Base-by-base conservation (phyloP, 768 basidiomycete genomes). In the Boletus tylopilopsis region DNA sequence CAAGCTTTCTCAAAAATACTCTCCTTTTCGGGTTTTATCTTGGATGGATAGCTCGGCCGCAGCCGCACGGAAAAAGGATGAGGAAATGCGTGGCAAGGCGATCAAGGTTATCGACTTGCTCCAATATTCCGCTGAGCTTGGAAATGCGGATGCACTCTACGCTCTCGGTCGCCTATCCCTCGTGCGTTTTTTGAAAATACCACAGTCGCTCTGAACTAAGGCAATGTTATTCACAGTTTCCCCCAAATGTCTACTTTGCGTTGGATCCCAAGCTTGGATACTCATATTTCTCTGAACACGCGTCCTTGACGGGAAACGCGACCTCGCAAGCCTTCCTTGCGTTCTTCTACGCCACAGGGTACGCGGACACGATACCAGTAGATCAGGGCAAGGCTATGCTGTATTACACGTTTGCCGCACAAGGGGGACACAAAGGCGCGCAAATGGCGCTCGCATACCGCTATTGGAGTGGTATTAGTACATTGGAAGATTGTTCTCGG, bases 391-490 rank as follows among this genome's bases (percentile, higher is more conserved):
- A 84, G 68, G 93, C 94, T 0, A 84, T 95, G 54, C 75, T 98
- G 0, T 89, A 95, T 60, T 93, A 94, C 65, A 96, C 94, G 0
- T 98, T 98, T 60, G 85, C 94, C 4, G 94, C 92, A 1, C 84
- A 94, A 43, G 86, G 87, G 2, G 90, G 87, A 0, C 80, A 94
- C 69, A 83, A 84, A 58, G 87, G 88, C 6, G 89, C 95, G 0
- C 85, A 94, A 64, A 94, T 95, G 90, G 83, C 92, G 2, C 74
- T 98, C 27, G 96, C 85, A 0, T 98, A 95, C 68, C 81, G 94
- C 23, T 85, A 94, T 62, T 98, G 94, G 94, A 85, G 89, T 33
- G 96, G 96, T 1, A 96, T 99, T 49, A 90, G 94, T 11, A 86
- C 92, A 1, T 72, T 82, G 45, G 93, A 97, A 65, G 84, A 85